Base-by-base conservation (phyloP, 2,329 filamentous ascomycete species). In the Exophiala xenobiotica region DNA sequence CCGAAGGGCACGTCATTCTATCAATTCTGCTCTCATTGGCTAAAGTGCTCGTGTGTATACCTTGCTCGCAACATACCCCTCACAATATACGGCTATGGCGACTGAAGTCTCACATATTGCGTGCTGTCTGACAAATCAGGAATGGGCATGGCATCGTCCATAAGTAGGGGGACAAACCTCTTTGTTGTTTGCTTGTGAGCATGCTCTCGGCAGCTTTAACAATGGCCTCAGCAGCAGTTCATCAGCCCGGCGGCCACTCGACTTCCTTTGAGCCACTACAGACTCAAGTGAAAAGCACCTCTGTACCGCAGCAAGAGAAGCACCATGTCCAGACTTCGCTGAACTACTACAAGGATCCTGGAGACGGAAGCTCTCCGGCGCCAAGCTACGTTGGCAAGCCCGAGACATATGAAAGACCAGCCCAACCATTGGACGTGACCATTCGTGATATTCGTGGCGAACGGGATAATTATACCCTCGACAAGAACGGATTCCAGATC, bases 361-460 rank as follows among this genome's bases (percentile, higher is more conserved):
- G 57, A 24, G 63, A 64, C 45, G 61, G 61, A 11, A 63, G 58
- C 35, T 39, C 38, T 6, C 62, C 63, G 3, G 9, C 48, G 12
- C 61, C 63, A 31, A 56, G 24, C 37, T 61, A 62, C 43, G 57
- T 63, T 4, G 61, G 60, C 42, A 64, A 61, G 51, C 64, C 63
- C 29, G 62, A 65, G 44, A 58, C 60, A 4, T 63, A 61, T 42
- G 60, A 63, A 23, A 57, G 61, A 18, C 62, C 62, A 6, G 23
- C 39, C 1, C 46, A 64, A 31, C 56, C 59, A 6, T 43, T 59
- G 7, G 57, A 61, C 6, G 59, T 63, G 41, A 54, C 53, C 18
- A 39, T 78, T 27, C 68, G 69, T 24, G 77, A 79, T 56, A 69
- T 78, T 20, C 63, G 69, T 14, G 76, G 75, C 0, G 65, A 70